Evolutionary conservation across 176 grass and related monocot genomes (phyloP).

Genomic region (Cenchrus fungigraminus): DNA sequence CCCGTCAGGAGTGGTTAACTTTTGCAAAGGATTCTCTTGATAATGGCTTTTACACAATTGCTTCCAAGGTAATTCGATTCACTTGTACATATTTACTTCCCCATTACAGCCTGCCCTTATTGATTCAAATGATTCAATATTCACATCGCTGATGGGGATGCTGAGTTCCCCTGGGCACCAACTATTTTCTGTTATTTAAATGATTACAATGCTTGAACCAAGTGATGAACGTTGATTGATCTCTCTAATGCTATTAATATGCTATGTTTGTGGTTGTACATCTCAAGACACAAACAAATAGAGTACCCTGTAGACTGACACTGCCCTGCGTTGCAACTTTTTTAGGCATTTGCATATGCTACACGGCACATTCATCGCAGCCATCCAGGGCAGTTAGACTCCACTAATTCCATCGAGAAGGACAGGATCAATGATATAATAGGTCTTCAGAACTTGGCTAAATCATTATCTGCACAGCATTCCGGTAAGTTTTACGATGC

Average conservation of each 20-base stretch:
- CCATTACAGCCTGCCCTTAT: background rate
- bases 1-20: conserved; percentile 69
- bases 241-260: background rate
- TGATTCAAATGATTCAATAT: background rate
- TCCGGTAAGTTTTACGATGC: conserved; percentile 58
- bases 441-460: conserved; percentile 62
- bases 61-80: conserved; percentile 57
- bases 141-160: background rate
- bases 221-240: too few species aligned
- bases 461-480: conserved; percentile 61
- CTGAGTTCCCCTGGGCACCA: background rate
- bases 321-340: background rate
- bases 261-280: background rate
- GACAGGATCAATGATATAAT: conserved; percentile 47
- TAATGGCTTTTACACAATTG: conserved; percentile 81
- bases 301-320: background rate
- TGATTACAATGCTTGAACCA: too few species aligned
- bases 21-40: conserved; percentile 82
- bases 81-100: background rate
- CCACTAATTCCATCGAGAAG: conserved; percentile 27
- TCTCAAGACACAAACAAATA: background rate
- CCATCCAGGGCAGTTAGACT: conserved; percentile 12
- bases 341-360: conserved; percentile 79
- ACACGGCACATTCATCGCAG: conserved; percentile 51
- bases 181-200: background rate